Base-by-base conservation (phyloP, 306 rosid genomes). In the Cucumis sativus region DNA sequence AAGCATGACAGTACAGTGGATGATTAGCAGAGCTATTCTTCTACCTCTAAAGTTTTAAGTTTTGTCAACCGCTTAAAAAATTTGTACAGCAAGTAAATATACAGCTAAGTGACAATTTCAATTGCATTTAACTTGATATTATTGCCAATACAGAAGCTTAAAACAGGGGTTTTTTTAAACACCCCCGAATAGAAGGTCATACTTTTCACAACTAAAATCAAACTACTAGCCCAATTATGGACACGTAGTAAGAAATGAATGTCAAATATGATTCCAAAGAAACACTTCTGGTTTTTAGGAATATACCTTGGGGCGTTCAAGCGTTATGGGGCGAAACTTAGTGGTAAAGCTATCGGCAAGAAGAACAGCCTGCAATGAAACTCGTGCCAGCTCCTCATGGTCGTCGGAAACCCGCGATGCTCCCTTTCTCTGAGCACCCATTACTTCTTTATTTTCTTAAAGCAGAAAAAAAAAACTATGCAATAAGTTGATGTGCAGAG, bases 311-410 rank as follows among this genome's bases (percentile, higher is more conserved):
- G 99, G 98, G 78, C 98, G 97, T 82, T 96, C 96, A 18, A 96
- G 99, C 12, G 99, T 96, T 83, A 92, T 96, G 70, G 99, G 99
- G 62, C 93, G 88, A 87, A 96, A 96, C 84, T 88, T 89, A 62
- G 99, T 96, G 64, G 92, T 63, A 33, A 96, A 96, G 64, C 97
- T 92, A 83, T 96, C 99, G 14, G 99, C 99, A 54, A 96, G 79
- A 76, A 96, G 96, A 54, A 96, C 82, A 33, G 98, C 98, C 80
- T 96, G 99, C 81, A 92, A 78, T 0, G 96, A 89, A 73, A 91
- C 93, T 12, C 91, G 93, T 14, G 91, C 80, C 78, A 95, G 69
- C 67, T 95, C 99, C 69, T 89, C 99, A 2, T 88, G 78, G 41
- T 92, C 99, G 68, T 96, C 99, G 43, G 97, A 84, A 85, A 20